phyloP scores from a whole-genome alignment of 768 basidiomycete genomes.

The Russula earlei region DNA sequence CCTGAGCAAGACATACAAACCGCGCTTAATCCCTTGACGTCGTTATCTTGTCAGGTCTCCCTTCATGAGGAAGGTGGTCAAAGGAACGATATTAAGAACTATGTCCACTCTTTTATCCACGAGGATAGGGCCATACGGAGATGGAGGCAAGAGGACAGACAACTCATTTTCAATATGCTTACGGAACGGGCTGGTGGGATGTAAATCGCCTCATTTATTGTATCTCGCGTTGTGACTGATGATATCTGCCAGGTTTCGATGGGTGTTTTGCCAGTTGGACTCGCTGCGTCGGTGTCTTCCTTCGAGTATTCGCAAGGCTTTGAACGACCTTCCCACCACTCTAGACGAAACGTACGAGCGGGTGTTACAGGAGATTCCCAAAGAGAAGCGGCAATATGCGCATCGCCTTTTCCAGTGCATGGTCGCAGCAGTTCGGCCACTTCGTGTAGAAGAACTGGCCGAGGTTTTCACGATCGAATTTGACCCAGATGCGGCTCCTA shows the following conservation, averaged over 20 bases:
- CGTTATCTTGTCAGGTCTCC: background rate
- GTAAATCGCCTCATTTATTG: background rate
- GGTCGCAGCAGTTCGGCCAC: background rate
- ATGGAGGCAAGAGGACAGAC: background rate
- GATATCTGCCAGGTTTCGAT: background rate
- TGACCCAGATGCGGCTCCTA: background rate
- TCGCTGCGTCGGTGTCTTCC: background rate
- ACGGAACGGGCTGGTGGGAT: background rate
- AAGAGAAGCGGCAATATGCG: background rate
- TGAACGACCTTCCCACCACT: background rate
- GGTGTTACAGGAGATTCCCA: background rate
- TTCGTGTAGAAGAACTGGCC: slow-evolving; percentile 4
- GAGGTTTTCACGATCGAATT: slow-evolving; percentile 1
- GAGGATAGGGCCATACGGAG: background rate
- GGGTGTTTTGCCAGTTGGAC: slow-evolving; percentile 2
- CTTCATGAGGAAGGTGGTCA: background rate
- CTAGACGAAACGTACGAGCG: slow-evolving; percentile 3
- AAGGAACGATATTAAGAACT: background rate
- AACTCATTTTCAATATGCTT: background rate
- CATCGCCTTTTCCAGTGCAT: slow-evolving; percentile 5
- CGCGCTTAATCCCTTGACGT: background rate
- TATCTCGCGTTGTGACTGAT: too few species aligned
- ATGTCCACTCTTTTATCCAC: background rate
- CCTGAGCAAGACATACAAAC: background rate
- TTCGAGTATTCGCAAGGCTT: background rate